Base-by-base conservation (phyloP, 106 monocot genomes). In the Allium fistulosum region DNA sequence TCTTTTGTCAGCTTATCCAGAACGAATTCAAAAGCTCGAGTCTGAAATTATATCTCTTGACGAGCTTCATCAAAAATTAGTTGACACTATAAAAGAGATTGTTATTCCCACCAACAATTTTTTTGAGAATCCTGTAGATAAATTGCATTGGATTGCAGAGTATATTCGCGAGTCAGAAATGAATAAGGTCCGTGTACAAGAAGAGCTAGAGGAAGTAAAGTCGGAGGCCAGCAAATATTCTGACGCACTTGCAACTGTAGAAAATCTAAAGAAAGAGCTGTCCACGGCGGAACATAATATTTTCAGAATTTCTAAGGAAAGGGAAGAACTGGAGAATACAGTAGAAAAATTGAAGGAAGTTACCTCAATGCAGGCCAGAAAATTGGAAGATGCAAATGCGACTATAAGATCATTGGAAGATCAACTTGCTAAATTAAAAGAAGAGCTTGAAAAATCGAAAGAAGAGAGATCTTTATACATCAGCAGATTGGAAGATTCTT, bases 261-360 rank as follows among this genome's bases (percentile, higher is more conserved):
- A 82, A 28, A 64, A 80, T 16, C 59, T 92, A 51, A 87, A 92
- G 66, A 73, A 81, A 62, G 60, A 84, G 55, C 27, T 97, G 17
- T 75, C 75, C 56, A 73, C 73, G 52, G 56, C 62, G 62, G 76
- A 87, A 69, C 75, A 75, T 12, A 58, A 56, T 62, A 72, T 79
- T 64, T 61, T 70, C 73, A 26, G 65, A 28, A 75, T 62, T 73
- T 4, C 59, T 58, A 70, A 90, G 17, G 97, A 97, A 77, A 87
- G 80, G 64, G 73, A 82, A 55, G 78, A 72, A 8, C 51, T 75
- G n/a, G 82, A 97, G 53, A 70, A 82, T 68, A 84, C 87, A 57
- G 53, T 97, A 49, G 67, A 79, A 75, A 85, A 75, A 73, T 62
- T 74, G 53, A 97, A 81, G 69, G 73, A 84, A 71, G 92, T 89